phyloP scores from a whole-genome alignment of 305 asterid genomes.

The Rubia peregrina region DNA sequence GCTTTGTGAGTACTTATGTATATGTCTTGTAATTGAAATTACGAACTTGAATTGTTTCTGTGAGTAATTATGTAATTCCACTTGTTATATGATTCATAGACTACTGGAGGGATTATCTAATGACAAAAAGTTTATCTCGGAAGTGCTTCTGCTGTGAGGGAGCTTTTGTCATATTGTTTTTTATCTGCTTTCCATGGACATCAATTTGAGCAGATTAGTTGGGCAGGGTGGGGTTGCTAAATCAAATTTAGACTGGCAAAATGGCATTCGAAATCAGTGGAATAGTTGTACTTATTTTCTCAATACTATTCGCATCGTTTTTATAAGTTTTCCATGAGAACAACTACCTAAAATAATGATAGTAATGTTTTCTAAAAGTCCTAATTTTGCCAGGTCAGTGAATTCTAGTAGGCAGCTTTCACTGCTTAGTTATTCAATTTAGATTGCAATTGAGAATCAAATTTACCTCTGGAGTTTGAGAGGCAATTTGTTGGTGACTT shows the following conservation, averaged over 20 bases:
- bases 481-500: neutral
- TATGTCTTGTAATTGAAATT: neutral
- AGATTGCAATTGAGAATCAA: neutral
- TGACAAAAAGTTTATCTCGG: neutral
- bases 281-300: neutral
- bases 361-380: neutral
- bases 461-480: neutral
- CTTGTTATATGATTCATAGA: no score
- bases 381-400: neutral
- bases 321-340: neutral
- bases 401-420: neutral
- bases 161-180: neutral
- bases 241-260: neutral
- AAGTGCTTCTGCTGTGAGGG: slow-evolving; percentile 1
- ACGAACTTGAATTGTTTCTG: neutral
- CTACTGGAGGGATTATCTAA: neutral
- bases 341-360: neutral
- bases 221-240: neutral
- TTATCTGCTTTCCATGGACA: neutral
- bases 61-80: neutral
- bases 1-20: neutral
- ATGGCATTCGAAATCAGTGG: neutral
- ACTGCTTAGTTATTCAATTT: neutral
- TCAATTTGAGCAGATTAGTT: neutral
- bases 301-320: neutral